Evolutionary conservation across 495 filamentous ascomycete genomes (phyloP).

Genomic region (Talaromyces trachyspermus): DNA sequence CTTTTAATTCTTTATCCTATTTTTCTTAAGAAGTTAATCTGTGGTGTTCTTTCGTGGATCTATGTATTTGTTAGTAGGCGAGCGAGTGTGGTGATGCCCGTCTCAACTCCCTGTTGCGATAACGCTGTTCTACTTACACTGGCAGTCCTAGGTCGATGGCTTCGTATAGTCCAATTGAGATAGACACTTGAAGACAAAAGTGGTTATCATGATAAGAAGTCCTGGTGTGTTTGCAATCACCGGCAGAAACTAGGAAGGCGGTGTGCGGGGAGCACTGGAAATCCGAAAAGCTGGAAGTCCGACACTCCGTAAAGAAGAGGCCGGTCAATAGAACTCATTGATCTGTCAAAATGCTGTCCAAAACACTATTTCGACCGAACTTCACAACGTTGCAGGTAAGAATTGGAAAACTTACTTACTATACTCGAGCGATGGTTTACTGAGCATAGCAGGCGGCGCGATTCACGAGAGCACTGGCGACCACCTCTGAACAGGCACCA

Average conservation of each 20-base stretch:
- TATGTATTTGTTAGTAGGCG: too few relatives aligned
- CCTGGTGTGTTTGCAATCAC: neutral
- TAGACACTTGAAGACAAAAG: neutral
- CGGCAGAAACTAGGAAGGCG: conserved; percentile 1
- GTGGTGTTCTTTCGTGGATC: too few relatives aligned
- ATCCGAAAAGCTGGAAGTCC: too few relatives aligned
- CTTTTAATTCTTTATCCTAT: too few relatives aligned
- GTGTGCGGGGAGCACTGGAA: conserved; percentile 1
- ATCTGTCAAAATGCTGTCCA: neutral
- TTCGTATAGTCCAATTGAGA: neutral
- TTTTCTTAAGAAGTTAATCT: too few relatives aligned
- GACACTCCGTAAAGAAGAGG: too few relatives aligned
- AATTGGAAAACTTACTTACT: too few relatives aligned
- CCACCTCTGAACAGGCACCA: conserved; percentile 1
- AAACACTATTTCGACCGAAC: neutral
- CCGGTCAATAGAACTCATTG: neutral
- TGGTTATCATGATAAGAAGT: neutral
- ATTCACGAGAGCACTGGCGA: neutral
- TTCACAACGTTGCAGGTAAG: neutral
- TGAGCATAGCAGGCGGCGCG: neutral
- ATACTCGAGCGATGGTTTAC: neutral
- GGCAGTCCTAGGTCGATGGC: too few relatives aligned
- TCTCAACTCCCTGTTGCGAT: too few relatives aligned
- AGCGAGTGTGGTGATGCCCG: too few relatives aligned
- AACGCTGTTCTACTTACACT: too few relatives aligned